Base-by-base conservation (phyloP, 2,329 filamentous ascomycete species). In the Sclerotinia nivalis region DNA sequence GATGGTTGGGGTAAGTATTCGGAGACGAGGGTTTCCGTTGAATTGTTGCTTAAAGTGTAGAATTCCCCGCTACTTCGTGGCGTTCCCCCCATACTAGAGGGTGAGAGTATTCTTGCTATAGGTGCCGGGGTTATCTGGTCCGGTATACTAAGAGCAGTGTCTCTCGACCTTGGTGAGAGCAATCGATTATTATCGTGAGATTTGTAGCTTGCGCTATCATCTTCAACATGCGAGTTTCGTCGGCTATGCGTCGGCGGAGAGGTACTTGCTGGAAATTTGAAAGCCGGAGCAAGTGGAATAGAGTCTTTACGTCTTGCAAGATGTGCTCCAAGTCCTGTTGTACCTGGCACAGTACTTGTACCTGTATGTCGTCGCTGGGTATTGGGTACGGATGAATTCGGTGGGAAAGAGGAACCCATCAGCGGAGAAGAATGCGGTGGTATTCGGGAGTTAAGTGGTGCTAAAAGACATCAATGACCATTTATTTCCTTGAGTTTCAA, bases 1-100 rank as follows among this genome's bases (percentile, higher is more conserved):
- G 71, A 52, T 15, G 77, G 78, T 52, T 89, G 87, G 25, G 89
- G 83, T 20, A 91, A 86, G 77, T 97, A 96, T 80, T 98, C 96
- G 0, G 96, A 99, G 15, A 91, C 91, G 61, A 98, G 79, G 4
- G 96, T 99, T 79, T 99, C 96, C 22, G 91, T 93, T 9, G 96
- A 98, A 77, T 97, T 91, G 78, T 98, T 97, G 82, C 95, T 97
- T 79, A 95, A 82, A 0, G 94, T 94, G 80, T 97, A 98, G 76
- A 98, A 96, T 77, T 99, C 96, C 68, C 91, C 92, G 78, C 96
- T 99, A 73, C 93, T 97, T 75, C 96, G 86, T 34, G 93, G 93
- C 40, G 95, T 98, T 6, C 88, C 90, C 68, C 87, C 88, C 71
- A 87, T 87, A 75, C 92, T 96, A 22, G 91, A 90, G 45, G 91